phyloP scores from a whole-genome alignment of 805 yeast genomes.

The Ogataea thermomethanolica region DNA sequence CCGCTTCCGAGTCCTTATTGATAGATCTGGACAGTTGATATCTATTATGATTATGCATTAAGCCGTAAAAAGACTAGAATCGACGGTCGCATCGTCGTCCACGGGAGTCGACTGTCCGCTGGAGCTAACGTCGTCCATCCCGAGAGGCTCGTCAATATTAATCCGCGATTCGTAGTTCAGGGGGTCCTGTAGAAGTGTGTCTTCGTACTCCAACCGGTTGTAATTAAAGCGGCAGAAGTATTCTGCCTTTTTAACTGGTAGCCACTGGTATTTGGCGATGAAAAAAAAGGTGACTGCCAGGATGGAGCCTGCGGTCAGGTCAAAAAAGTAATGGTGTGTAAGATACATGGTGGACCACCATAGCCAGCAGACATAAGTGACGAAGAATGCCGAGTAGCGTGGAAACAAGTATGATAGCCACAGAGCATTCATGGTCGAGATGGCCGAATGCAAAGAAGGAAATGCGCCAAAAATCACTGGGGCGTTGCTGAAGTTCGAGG shows the following conservation, averaged over 20 bases:
- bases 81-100: slow-evolving; percentile 20
- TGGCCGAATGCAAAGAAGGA: slow-evolving; percentile 82
- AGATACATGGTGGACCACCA: slow-evolving; percentile 99
- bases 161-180: slow-evolving; percentile 15
- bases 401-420: slow-evolving; percentile 84
- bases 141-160: slow-evolving; percentile 12
- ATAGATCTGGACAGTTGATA: slow-evolving; percentile 5
- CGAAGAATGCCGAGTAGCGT: slow-evolving; percentile 53
- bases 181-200: slow-evolving; percentile 36
- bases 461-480: slow-evolving; percentile 84
- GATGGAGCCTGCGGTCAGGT: slow-evolving; percentile 83
- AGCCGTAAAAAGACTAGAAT: slow-evolving; percentile 19
- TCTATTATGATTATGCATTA: slow-evolving; percentile 10
- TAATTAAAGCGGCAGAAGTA: slow-evolving; percentile 73
- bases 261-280: slow-evolving; percentile 57
- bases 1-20: neutral
- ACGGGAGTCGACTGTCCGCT: slow-evolving; percentile 23
- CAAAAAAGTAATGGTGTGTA: slow-evolving; percentile 93
- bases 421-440: slow-evolving; percentile 86
- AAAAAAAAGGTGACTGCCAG: slow-evolving; percentile 67
- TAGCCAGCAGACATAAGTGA: slow-evolving; percentile 80
- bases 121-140: slow-evolving; percentile 19
- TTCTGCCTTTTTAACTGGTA: slow-evolving; percentile 56
- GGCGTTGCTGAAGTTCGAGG: slow-evolving; percentile 73
- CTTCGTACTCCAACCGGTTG: slow-evolving; percentile 35